Evolutionary conservation across 2,329 filamentous ascomycete species (phyloP).

Genomic region (Zalaria obscura): DNA sequence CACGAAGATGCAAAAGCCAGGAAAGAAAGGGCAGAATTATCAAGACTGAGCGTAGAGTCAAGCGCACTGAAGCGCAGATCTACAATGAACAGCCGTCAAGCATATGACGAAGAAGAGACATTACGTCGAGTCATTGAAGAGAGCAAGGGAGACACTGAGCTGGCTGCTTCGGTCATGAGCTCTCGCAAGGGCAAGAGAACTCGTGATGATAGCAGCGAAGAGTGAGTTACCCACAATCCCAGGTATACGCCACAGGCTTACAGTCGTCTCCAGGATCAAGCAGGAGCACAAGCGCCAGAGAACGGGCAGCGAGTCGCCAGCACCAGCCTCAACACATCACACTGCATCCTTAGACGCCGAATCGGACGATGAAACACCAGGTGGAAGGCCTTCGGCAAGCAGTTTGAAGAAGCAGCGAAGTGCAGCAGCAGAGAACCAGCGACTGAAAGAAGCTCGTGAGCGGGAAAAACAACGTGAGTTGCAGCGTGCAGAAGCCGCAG

Average conservation of each 20-base stretch:
- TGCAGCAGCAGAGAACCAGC: conserved; percentile 34
- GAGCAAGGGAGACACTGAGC: conserved; percentile 66
- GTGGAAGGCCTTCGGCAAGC: conserved; percentile 7
- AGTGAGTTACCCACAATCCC: conserved; percentile 47
- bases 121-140: conserved; percentile 83
- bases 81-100: conserved; percentile 94
- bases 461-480: conserved; percentile 53
- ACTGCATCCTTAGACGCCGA: conserved; percentile 41
- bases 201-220: conserved; percentile 84
- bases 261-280: conserved; percentile 41
- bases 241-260: neutral
- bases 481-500: conserved; percentile 59
- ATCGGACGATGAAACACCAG: conserved; percentile 46
- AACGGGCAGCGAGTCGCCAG: conserved; percentile 61
- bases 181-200: conserved; percentile 64
- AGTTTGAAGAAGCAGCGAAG: conserved; percentile 28
- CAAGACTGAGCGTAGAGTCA: conserved; percentile 36
- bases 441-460: conserved; percentile 52
- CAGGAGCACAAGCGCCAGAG: conserved; percentile 67
- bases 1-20: conserved; percentile 41
- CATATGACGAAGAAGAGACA: conserved; percentile 89
- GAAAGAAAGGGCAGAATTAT: conserved; percentile 39
- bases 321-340: conserved; percentile 36
- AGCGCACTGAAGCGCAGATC: conserved; percentile 70
- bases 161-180: conserved; percentile 37